phyloP scores from a whole-genome alignment of 2,329 filamentous ascomycete species.

The Colletotrichum agaves region DNA sequence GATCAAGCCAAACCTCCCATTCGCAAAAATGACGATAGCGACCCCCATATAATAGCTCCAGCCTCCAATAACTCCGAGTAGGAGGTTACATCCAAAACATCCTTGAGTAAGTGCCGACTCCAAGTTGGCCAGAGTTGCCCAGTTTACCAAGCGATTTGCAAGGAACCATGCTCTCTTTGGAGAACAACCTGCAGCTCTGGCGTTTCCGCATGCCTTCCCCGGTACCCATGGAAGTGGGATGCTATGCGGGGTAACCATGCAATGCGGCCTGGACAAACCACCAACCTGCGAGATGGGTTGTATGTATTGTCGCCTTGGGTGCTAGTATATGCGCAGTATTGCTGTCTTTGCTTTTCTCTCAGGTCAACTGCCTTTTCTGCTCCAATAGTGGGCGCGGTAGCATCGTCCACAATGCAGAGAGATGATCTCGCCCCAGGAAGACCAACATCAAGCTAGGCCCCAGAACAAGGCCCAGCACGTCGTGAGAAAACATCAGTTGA shows the following conservation, averaged over 20 bases:
- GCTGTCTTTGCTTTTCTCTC: not conserved
- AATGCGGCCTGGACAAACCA: not conserved
- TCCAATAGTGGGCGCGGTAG: constrained; percentile 31
- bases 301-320: too few species aligned
- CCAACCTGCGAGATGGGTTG: too few species aligned
- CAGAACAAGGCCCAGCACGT: not conserved
- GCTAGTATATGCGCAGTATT: not conserved
- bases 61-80: not conserved
- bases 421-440: constrained; percentile 16
- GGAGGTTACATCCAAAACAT: constrained; percentile 1
- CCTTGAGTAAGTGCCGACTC: constrained; percentile 18
- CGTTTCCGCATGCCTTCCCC: not conserved
- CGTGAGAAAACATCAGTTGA: not conserved
- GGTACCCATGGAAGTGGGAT: constrained; percentile 12
- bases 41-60: constrained; percentile 13
- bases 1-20: not conserved
- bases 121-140: not conserved
- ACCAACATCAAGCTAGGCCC: not conserved
- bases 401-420: constrained; percentile 20
- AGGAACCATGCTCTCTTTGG: not conserved
- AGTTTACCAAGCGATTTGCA: not conserved
- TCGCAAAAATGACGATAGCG: not conserved
- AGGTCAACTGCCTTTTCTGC: not conserved
- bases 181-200: constrained; percentile 13
- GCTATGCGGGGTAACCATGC: constrained; percentile 24